Base-by-base conservation (phyloP, 352 stramenopile species). In the Pythium brachiatum region DNA sequence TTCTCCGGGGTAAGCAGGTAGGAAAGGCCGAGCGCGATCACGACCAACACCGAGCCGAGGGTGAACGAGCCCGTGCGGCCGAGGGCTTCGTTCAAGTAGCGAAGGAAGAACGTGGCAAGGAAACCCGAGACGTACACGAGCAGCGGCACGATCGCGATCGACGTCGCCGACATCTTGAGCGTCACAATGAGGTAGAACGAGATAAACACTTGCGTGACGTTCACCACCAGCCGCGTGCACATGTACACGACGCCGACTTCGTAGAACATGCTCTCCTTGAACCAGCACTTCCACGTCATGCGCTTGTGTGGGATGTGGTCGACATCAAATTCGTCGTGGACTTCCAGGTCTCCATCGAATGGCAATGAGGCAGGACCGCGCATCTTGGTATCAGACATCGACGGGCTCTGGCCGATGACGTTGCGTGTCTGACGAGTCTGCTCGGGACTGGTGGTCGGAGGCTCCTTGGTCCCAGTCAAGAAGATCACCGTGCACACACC, bases 181-280 rank as follows among this genome's bases (percentile, higher is more conserved):
- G 84, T 93, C 66, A 90, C 81, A 34, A 90, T 92, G 36, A 95
- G 63, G 61, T 92, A 92, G 53, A 95, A 95, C 16, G 84, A 91
- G 46, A 95, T 92, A 69, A 91, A 95, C 15, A 94, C 83, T 47
- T 95, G 86, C 18, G 84, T 93, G 26, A 94, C 71, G 63, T 95
- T 95, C 20, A 95, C 82, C 47, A 92, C 86, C 16, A 95, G 71
- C 20, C 86, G 70, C 26, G 86, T 95, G 67, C 86, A 95, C 86
- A 95, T 95, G 78, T 95, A 95, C 15, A 90, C 82, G 9, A 92
- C 43, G 25, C 86, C 86, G 16, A 95, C 86, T 55, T 91, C 81
- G 70, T 95, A 95, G 36, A 95, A 95, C 84, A 94, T 93, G 27
- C 66, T 68, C 15, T 90, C 53, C 23, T 75, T 72, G 57, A 94